These are phyloP conservation scores for Limonomyces culmigenus DNA, from an alignment of 1,284 basidiomycete species.

Conservation along the genomic window DNA sequence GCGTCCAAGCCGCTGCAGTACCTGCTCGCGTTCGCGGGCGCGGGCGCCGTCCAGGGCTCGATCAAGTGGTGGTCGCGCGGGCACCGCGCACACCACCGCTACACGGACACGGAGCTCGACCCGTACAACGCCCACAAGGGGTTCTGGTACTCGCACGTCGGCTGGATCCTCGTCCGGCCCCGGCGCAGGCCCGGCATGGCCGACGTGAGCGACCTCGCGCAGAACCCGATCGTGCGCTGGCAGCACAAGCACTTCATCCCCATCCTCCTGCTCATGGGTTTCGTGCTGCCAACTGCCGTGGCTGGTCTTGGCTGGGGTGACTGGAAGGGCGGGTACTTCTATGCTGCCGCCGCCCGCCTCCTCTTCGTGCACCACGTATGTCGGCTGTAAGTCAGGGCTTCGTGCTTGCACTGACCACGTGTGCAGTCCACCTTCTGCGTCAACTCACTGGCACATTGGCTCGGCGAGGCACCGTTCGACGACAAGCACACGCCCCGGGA, in stretches of 20 bases:
- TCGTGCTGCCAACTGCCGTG: constrained; percentile 55
- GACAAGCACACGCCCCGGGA: constrained; percentile 91
- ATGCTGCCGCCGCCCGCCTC: constrained; percentile 55
- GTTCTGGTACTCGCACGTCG: constrained; percentile 70
- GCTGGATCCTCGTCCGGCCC: constrained; percentile 83
- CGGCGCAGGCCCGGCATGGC: constrained; percentile 64
- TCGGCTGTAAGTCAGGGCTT: not conserved
- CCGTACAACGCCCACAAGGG: constrained; percentile 81
- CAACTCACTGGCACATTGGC: constrained; percentile 90
- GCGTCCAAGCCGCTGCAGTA: constrained; percentile 63
- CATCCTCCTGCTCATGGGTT: constrained; percentile 35
- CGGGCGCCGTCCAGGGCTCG: constrained; percentile 80
- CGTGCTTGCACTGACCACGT: constrained; percentile 1
- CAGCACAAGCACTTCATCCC: constrained; percentile 62
- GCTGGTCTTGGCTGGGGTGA: constrained; percentile 71
- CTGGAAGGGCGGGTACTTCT: constrained; percentile 72
- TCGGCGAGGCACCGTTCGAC: constrained; percentile 83
- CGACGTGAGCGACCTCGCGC: constrained; percentile 67
- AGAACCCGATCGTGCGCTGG: constrained; percentile 64
- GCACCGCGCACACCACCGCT: constrained; percentile 80
- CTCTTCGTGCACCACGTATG: constrained; percentile 63
- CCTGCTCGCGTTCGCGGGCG: constrained; percentile 61
- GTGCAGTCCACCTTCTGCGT: constrained; percentile 89
- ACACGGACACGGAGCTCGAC: constrained; percentile 83
- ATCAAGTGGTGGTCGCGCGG: constrained; percentile 88